Evolutionary conservation across 106 monocot genomes (phyloP).

Genomic region (Apostasia ramifera): DNA sequence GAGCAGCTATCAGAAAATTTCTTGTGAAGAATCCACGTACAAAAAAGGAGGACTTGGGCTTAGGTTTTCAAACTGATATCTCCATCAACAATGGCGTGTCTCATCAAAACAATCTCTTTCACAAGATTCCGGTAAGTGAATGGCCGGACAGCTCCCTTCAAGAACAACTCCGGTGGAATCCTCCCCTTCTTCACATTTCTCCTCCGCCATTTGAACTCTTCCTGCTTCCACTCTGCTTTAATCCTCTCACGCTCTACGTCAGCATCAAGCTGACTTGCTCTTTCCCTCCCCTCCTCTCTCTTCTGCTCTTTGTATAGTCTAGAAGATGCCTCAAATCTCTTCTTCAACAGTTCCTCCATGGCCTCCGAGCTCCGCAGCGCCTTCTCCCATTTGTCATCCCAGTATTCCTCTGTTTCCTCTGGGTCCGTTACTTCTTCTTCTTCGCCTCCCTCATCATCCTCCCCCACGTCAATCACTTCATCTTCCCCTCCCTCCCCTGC

Average conservation of each 20-base stretch:
- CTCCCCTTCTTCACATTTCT: slow-evolving; percentile 33
- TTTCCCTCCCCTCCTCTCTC: slow-evolving; percentile 17
- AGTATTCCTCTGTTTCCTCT: slow-evolving; percentile 72
- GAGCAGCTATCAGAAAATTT: too few species aligned
- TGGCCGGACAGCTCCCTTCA: slow-evolving; percentile 79
- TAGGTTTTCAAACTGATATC: slow-evolving; percentile 32
- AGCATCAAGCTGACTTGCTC: neutral
- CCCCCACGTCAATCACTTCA: slow-evolving; percentile 4
- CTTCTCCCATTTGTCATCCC: slow-evolving; percentile 76
- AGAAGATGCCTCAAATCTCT: slow-evolving; percentile 44
- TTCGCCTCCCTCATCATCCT: neutral
- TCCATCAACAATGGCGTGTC: slow-evolving; percentile 84
- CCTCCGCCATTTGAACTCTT: slow-evolving; percentile 4
- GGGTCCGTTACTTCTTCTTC: slow-evolving; percentile 11
- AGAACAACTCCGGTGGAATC: slow-evolving; percentile 52
- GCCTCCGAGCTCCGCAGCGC: slow-evolving; percentile 52
- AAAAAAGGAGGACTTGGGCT: neutral
- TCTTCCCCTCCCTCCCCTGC: slow-evolving; percentile 15
- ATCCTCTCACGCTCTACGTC: slow-evolving; percentile 2
- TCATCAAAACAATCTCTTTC: slow-evolving; percentile 86
- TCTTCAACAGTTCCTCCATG: slow-evolving; percentile 82
- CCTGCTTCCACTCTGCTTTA: slow-evolving; percentile 11
- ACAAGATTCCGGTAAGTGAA: slow-evolving; percentile 94
- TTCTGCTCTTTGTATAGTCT: slow-evolving; percentile 26
- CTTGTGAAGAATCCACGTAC: too few species aligned